Conservation (phyloP, 345 rosid species). For the Gossypium australe region DNA sequence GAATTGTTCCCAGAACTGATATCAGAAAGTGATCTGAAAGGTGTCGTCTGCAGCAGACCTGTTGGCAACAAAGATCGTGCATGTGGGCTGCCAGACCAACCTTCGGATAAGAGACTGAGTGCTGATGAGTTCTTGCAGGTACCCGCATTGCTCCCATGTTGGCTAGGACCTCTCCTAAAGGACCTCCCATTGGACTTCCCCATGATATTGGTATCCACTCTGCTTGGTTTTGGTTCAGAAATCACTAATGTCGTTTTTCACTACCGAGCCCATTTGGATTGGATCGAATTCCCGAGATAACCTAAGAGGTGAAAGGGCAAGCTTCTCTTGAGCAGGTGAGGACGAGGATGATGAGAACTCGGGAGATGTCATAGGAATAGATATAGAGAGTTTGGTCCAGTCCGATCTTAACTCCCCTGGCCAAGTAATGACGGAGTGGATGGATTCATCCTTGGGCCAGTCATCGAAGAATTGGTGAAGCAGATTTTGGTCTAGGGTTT, state of each 20-base stretch:
- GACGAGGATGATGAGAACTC: conserved; percentile 42
- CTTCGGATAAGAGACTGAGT: conserved; percentile 26
- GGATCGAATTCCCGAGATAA: conserved; percentile 45
- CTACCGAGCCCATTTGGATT: conserved; percentile 31
- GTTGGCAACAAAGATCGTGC: conserved; percentile 49
- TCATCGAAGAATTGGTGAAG: conserved; percentile 37
- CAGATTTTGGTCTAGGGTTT: conserved; percentile 27
- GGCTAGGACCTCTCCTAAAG: conserved; percentile 59
- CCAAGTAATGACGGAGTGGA: conserved; percentile 36
- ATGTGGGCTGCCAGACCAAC: conserved; percentile 41
- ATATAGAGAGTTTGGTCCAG: conserved; percentile 68
- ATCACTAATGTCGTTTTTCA: conserved; percentile 21
- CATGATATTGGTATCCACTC: conserved; percentile 50
- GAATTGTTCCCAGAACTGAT: conserved; percentile 57
- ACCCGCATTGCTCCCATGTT: conserved; percentile 24
- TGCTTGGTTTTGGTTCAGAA: conserved; percentile 26
- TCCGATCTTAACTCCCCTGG: conserved; percentile 52
- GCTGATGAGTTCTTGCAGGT: conserved; percentile 25
- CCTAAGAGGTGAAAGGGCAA: conserved; percentile 43
- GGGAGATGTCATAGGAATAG: conserved; percentile 45
- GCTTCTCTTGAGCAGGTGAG: conserved; percentile 37
- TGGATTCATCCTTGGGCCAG: conserved; percentile 37
- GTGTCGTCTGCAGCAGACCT: conserved; percentile 51
- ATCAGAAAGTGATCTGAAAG: conserved; percentile 52
- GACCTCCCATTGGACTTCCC: conserved; percentile 57